Percentiles rank a stretch among this genome's conserved stretches.
phyloP scores from a whole-genome alignment of 257 asterid species.

The Asclepias syriaca region DNA sequence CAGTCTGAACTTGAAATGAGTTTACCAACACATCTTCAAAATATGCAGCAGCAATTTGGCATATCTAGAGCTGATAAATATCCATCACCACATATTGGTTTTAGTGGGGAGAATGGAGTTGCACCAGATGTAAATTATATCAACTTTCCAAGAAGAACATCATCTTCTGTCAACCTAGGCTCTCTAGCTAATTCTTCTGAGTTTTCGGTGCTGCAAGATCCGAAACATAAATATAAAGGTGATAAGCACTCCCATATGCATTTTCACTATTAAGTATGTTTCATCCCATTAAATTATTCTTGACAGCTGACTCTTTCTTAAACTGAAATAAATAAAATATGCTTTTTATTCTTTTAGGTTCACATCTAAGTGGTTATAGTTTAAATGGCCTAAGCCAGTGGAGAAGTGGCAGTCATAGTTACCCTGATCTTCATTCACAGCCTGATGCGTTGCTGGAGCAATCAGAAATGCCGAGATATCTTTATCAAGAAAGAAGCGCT shows the following conservation, averaged over 20 bases:
- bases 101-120: constrained; percentile 32
- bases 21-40: constrained; percentile 25
- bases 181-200: constrained; percentile 39
- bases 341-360: no score
- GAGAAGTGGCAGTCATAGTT: no score
- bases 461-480: constrained; percentile 23
- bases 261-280: not conserved
- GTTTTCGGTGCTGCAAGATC: constrained; percentile 32
- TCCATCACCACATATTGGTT: constrained; percentile 28
- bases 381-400: no score
- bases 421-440: no score
- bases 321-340: no score
- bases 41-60: constrained; percentile 33
- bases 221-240: constrained; percentile 29
- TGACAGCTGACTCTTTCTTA: constrained; percentile 2
- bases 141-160: constrained; percentile 41
- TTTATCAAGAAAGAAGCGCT: constrained; percentile 39
- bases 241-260: constrained; percentile 11
- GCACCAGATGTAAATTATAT: constrained; percentile 20
- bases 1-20: constrained; percentile 38
- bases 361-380: no score
- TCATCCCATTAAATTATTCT: not conserved
- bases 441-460: no score
- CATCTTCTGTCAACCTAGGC: constrained; percentile 47
- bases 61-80: constrained; percentile 38